Base-by-base conservation (phyloP, 257 asterid genomes). In the Solanum chiquidenum region DNA sequence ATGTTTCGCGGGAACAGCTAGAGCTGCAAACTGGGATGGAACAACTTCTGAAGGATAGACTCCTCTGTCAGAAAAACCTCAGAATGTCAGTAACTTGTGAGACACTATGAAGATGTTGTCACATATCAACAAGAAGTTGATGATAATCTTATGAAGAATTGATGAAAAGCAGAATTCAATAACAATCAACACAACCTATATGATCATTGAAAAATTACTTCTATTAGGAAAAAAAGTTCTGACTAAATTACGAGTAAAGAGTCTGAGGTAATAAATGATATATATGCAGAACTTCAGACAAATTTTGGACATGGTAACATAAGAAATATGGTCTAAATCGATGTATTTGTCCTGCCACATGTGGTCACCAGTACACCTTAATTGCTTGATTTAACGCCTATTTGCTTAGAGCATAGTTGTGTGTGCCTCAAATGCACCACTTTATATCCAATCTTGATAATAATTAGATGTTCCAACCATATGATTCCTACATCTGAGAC, bases 1-100 rank as follows among this genome's bases (percentile, higher is more conserved):
- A 88, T 40, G 42, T 40, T 89, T 88, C 9, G 25, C 40, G 69
- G 86, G 88, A 80, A 79, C 90, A 29, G 37, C 52, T 40, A 86
- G 83, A 29, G 90, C 86, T 86, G 91, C 86, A 68, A 91, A 73
- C 88, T 91, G 91, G 37, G 90, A 89, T 55, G 98, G 98, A 88
- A 95, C 86, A 88, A 91, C 80, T 73, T 94, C 98, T 12, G 93
- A 93, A 38, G 99, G 98, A 87, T 96, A 96, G 82, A 95, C 84
- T 38, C 98, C 98, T 14, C 98, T 96, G 94, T 91, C 69, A 89
- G 16, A 73, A 91, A 92, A 89, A 62, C 88, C 88, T 52, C 38
- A 74, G 86, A 84, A 88, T 62, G 85, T 83, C 74, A 52, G 79
- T 42, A 79, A 68, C 10, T 40, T 16, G 75, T 6, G 85, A 37